Evolutionary conservation across 805 yeast species (phyloP).

Genomic region (Kodamaea hsintzibuensis): DNA sequence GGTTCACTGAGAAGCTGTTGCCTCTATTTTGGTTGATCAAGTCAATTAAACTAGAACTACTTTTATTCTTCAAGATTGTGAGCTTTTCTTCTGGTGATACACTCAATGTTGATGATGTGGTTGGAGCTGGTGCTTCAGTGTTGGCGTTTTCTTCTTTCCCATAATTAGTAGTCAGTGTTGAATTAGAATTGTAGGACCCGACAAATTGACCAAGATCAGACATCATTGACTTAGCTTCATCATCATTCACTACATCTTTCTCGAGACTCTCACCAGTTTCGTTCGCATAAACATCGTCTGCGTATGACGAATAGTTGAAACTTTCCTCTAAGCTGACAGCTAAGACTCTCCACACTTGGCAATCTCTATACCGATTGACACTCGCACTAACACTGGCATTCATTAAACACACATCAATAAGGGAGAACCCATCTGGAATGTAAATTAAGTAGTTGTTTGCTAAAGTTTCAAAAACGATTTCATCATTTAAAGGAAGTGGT

Average conservation of each 20-base stretch:
- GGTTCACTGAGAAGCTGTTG: conserved; percentile 9
- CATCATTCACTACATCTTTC: conserved; percentile 16
- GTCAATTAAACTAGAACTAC: conserved; percentile 23
- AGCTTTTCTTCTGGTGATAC: conserved; percentile 14
- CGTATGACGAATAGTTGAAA: conserved; percentile 3
- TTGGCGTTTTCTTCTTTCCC: conserved; percentile 19
- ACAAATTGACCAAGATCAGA: conserved; percentile 42
- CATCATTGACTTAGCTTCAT: conserved; percentile 29
- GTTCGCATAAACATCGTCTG: conserved; percentile 9
- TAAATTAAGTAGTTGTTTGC: conserved; percentile 49
- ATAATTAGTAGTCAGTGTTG: conserved; percentile 42
- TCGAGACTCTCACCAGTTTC: conserved; percentile 5
- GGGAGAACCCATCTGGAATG: conserved; percentile 48
- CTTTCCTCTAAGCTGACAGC: conserved; percentile 46
- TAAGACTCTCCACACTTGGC: conserved; percentile 64
- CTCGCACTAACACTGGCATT: conserved; percentile 59
- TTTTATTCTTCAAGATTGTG: conserved; percentile 12
- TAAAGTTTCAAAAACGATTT: conserved; percentile 46
- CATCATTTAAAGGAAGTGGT: conserved; percentile 46
- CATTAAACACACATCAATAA: conserved; percentile 54
- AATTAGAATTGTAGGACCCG: conserved; percentile 43
- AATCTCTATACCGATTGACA: conserved; percentile 51
- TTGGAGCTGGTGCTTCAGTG: background rate
- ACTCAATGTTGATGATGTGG: conserved; percentile 3
- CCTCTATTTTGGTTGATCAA: conserved; percentile 23